Base-by-base conservation (phyloP, 441 rosid genomes). In the Kokia cookei region DNA sequence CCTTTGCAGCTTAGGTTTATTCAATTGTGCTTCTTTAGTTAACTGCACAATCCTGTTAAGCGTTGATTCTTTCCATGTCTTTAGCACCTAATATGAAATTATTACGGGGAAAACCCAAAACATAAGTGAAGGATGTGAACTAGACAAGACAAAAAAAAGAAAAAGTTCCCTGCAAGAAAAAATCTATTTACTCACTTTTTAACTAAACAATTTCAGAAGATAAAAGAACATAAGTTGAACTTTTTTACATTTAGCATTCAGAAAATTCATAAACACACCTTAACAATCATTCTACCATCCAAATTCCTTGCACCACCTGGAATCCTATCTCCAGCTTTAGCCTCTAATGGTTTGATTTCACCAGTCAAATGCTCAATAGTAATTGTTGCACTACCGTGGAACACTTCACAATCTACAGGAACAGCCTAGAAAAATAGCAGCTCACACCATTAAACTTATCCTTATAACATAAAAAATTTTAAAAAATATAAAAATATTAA, bases 271-370 rank as follows among this genome's bases (percentile, higher is more conserved):
- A 48, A 68, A 75, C 75, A 79, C 81, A 96, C 99, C 95, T 93
- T 93, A 43, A 96, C 88, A 67, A 96, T 89, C 80, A 96, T 93
- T 88, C 98, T 89, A 48, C 99, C 99, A 78, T 96, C 98, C 87
- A 91, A 82, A 84, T 93, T 96, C 81, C 98, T 90, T 24, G 99
- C 98, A 79, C 99, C 99, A 72, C 99, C 93, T 42, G 98, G 98
- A 76, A 96, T 84, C 81, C 87, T 86, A 80, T 92, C 98, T 66
- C 98, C 99, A 78, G 82, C 86, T 85, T 86, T 92, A 27, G 92
- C 90, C 77, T 96, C 98, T 59, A 90, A 73, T 40, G 99, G 99
- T 77, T 96, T 96, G 73, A 92, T 80, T 91, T 96, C 99, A 65
- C 99, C 98, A 72, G 97, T 93, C 81, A 96, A 88, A 79, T 93